Evolutionary conservation across 257 asterid genomes (phyloP), one percentile per base, ranked within the genome.

Genomic region (Penstemon newberryi): DNA sequence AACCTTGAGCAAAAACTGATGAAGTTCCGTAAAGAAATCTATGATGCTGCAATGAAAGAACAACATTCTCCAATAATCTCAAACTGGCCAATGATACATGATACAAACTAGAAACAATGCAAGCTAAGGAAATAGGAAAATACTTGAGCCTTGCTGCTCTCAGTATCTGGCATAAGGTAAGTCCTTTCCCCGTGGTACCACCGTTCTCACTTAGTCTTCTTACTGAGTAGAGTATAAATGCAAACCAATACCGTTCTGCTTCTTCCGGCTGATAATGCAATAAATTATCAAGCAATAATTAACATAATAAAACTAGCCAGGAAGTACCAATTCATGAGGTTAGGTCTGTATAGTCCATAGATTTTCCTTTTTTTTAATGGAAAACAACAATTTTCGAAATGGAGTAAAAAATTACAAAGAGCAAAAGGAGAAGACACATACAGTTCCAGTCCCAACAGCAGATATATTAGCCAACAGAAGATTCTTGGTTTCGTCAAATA

Each of bases 181-280:
- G 89, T 65, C 84, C 85, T 68, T 77, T 81, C 71, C 78, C 86
- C 53, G 36, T 73, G 60, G 75, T 62, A 70, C 76, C 82, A 36
- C 64, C 82, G 68, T 58, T 84, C 41, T 75, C 86, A 56, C 75
- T 70, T 65, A 92, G 87, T 74, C 83, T 85, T 75, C 84, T 86
- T 47, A 81, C 85, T 3, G 90, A 67, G 89, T 80, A 88, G 11
- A 92, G 86, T 70, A 88, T 78, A 74, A 84, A 90, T 0, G 90
- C 91, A 78, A 92, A 90, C 97, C 95, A 92, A 75, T 88, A 90
- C 40, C 94, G 83, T 66, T 92, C 97, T 65, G 91, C 87, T 75
- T 90, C 97, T 73, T 88, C 98, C 11, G 79, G 88, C 98, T 88
- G 84, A 68, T 57, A 49, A 76, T 52, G 54, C 45, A 61, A 73